A percentile compares a stretch with the other conserved stretches of the same genome.
Conservation (phyloP, 202 grass and related monocot genomes). For the Zizania palustris region DNA sequence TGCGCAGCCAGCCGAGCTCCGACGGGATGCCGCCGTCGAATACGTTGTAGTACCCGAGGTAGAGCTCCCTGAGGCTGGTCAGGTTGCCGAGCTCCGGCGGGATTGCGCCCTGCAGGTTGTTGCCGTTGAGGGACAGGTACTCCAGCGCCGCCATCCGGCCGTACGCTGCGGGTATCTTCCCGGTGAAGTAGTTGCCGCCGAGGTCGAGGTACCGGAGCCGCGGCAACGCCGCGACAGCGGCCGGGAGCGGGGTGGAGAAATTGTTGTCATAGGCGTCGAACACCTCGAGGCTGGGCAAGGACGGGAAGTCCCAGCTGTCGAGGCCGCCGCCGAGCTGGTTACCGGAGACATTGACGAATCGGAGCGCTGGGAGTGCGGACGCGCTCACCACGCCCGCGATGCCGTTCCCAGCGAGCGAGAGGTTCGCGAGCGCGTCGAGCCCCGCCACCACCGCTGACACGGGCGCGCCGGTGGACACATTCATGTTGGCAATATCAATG, state of each 20-base stretch:
- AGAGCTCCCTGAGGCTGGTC: constrained; percentile 63
- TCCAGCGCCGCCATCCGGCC: constrained; percentile 58
- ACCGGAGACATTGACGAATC: constrained; percentile 70
- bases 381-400: constrained; percentile 50
- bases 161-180: constrained; percentile 61
- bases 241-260: constrained; percentile 63
- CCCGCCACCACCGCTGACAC: constrained; percentile 35
- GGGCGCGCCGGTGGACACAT: constrained; percentile 57
- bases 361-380: constrained; percentile 53
- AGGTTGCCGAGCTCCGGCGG: constrained; percentile 75
- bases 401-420: constrained; percentile 78
- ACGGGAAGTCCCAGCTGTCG: constrained; percentile 60
- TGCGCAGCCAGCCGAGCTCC: constrained; percentile 56
- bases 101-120: constrained; percentile 68
- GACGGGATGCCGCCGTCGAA: constrained; percentile 78
- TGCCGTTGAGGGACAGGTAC: constrained; percentile 94
- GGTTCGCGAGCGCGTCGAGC: constrained; percentile 52
- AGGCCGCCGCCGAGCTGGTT: constrained; percentile 70
- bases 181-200: constrained; percentile 89
- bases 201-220: constrained; percentile 76
- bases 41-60: constrained; percentile 87
- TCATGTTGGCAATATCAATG: constrained; percentile 70
- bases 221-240: constrained; percentile 42
- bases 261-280: constrained; percentile 98
- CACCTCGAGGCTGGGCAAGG: constrained; percentile 65